Conservation (phyloP, 768 basidiomycete genomes). For the Cytidiella melzeri region DNA sequence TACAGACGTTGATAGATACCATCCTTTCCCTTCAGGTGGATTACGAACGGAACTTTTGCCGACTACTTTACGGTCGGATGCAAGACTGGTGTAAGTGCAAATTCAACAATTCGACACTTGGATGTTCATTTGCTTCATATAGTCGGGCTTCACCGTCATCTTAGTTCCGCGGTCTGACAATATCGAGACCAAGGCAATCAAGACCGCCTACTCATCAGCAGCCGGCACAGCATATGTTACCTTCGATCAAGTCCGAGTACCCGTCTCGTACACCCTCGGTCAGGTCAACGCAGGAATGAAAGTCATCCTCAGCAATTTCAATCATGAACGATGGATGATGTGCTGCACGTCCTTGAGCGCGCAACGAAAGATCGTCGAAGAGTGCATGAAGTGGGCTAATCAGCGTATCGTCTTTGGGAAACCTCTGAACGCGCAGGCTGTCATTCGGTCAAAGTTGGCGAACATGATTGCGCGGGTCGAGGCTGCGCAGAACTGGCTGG, state of each 20-base stretch:
- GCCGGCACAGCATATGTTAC: conserved; percentile 88
- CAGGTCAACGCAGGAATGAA: conserved; percentile 78
- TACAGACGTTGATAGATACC: not conserved
- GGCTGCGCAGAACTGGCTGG: conserved; percentile 82
- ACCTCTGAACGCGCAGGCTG: conserved; percentile 73
- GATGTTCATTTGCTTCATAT: not conserved
- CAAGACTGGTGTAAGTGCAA: conserved; percentile 50
- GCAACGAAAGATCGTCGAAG: conserved; percentile 80
- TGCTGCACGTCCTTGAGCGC: conserved; percentile 61
- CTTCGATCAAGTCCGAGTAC: conserved; percentile 77
- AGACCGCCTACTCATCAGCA: conserved; percentile 86
- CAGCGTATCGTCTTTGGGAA: conserved; percentile 91
- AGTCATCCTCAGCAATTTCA: conserved; percentile 81
- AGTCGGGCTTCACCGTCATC: conserved; percentile 73
- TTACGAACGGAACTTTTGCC: conserved; percentile 80
- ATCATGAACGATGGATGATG: conserved; percentile 90
- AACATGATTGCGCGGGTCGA: conserved; percentile 89
- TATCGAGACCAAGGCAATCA: conserved; percentile 82
- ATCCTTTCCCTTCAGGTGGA: conserved; percentile 54
- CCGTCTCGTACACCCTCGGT: conserved; percentile 84
- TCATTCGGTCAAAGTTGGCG: conserved; percentile 84
- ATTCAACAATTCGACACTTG: not conserved
- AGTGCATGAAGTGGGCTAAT: conserved; percentile 90
- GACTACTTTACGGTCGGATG: conserved; percentile 84
- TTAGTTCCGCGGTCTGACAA: conserved; percentile 66